These are phyloP conservation scores for Davidsoniella australis DNA, from an alignment of 2,329 filamentous ascomycete genomes.

Conservation along the genomic window DNA sequence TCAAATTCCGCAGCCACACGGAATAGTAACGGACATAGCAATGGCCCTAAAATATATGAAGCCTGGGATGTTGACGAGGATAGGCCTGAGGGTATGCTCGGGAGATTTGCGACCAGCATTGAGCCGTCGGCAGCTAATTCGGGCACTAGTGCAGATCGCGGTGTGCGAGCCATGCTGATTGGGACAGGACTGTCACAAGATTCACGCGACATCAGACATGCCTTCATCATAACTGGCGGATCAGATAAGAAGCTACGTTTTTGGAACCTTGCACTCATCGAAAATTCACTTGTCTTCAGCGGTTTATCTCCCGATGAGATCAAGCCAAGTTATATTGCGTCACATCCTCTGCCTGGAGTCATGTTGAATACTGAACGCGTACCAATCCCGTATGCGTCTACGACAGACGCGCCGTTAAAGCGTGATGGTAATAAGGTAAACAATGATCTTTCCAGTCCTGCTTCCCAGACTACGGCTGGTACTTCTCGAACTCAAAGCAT, in stretches of 20 bases:
- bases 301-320: constrained; percentile 54
- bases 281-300: constrained; percentile 65
- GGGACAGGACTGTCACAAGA: constrained; percentile 56
- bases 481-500: too few species aligned
- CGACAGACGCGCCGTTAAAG: constrained; percentile 14
- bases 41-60: constrained; percentile 47
- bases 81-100: constrained; percentile 69
- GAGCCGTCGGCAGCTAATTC: constrained; percentile 29
- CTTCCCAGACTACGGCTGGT: too few species aligned
- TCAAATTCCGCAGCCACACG: too few species aligned
- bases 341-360: constrained; percentile 44
- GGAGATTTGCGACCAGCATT: constrained; percentile 62
- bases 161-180: constrained; percentile 59
- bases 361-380: constrained; percentile 49
- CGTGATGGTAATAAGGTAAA: constrained; percentile 10
- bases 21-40: background rate
- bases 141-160: constrained; percentile 34
- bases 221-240: constrained; percentile 74
- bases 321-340: constrained; percentile 53
- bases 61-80: constrained; percentile 85
- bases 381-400: constrained; percentile 22
- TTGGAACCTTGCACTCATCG: constrained; percentile 71
- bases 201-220: constrained; percentile 55
- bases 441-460: too few species aligned
- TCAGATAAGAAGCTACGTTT: constrained; percentile 83